Evolutionary conservation across 1,284 basidiomycete genomes (phyloP), one percentile per base, ranked within the genome.

Genomic region (Pseudozyma thailandica): DNA sequence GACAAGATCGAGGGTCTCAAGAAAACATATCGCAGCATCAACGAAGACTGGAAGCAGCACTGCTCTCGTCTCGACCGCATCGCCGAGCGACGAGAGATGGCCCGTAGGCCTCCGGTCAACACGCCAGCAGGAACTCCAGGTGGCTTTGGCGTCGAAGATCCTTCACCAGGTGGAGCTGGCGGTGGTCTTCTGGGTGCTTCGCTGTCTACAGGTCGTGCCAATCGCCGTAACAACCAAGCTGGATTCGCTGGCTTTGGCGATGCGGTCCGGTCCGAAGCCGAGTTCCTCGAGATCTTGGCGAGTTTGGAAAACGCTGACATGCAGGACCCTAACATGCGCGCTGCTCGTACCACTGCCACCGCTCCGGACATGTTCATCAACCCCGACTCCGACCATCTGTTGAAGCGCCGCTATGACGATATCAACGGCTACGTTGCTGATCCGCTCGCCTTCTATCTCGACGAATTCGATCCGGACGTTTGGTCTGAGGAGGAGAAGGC

Each of bases 231-330:
- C 41, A 57, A 55, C 6, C 69, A 72, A 39, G 39, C 64, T 4
- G 79, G 76, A 6, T 69, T 73, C 25, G 63, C 74, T 13, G 78
- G 75, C 15, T 86, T 93, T 65, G 92, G 93, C 21, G 94, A 98
- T 83, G 90, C 92, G 7, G 94, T 95, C 12, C 89, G 93, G 2
- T 94, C 93, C 18, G 95, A 98, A 83, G 88, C 96, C 56, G 95
- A 98, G 85, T 94, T 97, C 88, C 92, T 97, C 79, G 93, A 94
- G 84, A 94, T 98, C 79, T 90, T 98, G 54, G 93, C 92, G 12
- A 93, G 90, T 77, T 85, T 97, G 37, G 94, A 93, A 45, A 92
- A 91, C 73, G 92, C 94, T 68, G 94, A 95, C 71, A 89, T 92
- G 55, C 93, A 91, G 43, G 94, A 98, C 83, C 93, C 94, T 0